These are phyloP conservation scores for Alternaria gansuensis DNA, from an alignment of 2,329 filamentous ascomycete species.

Conservation along the genomic window DNA sequence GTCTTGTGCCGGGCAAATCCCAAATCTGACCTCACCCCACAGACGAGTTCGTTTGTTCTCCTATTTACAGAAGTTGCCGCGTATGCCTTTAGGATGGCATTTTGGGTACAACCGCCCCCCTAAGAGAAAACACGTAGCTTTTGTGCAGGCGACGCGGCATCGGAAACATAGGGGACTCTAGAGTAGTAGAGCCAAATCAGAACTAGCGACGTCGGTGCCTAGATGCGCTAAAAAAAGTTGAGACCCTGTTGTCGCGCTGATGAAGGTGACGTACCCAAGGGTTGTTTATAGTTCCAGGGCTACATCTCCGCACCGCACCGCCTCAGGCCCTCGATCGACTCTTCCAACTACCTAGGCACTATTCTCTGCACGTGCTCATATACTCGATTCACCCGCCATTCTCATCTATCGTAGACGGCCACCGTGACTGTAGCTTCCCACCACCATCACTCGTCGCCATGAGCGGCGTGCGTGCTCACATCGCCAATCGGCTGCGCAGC, in stretches of 20 bases:
- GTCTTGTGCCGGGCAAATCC: conserved; percentile 12
- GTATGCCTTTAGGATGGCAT: not conserved
- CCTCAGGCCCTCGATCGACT: conserved; percentile 14
- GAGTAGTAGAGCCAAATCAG: conserved; percentile 22
- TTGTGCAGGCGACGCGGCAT: conserved; percentile 6
- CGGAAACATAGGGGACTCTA: conserved; percentile 11
- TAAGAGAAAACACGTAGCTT: not conserved
- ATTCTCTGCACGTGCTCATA: conserved; percentile 25
- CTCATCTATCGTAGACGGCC: not conserved
- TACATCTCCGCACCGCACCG: conserved; percentile 13
- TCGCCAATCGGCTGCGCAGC: conserved; percentile 52
- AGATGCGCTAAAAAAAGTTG: conserved; percentile 7
- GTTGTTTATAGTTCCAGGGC: conserved; percentile 26
- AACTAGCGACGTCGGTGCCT: conserved; percentile 25
- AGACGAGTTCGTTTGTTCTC: not conserved
- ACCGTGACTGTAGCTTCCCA: conserved; percentile 8
- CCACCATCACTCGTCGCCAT: conserved; percentile 32
- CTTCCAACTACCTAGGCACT: conserved; percentile 2
- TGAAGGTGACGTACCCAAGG: conserved; percentile 27
- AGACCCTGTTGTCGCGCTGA: conserved; percentile 19
- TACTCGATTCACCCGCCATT: conserved; percentile 10
- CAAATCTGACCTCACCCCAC: conserved; percentile 1
- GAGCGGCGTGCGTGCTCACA: conserved; percentile 51
- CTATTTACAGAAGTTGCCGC: not conserved
- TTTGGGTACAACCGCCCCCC: not conserved